A percentile compares a stretch with the other conserved stretches of the same genome.
Conservation (phyloP, 1,284 basidiomycete species). For the Fomitopsis pinicola region DNA sequence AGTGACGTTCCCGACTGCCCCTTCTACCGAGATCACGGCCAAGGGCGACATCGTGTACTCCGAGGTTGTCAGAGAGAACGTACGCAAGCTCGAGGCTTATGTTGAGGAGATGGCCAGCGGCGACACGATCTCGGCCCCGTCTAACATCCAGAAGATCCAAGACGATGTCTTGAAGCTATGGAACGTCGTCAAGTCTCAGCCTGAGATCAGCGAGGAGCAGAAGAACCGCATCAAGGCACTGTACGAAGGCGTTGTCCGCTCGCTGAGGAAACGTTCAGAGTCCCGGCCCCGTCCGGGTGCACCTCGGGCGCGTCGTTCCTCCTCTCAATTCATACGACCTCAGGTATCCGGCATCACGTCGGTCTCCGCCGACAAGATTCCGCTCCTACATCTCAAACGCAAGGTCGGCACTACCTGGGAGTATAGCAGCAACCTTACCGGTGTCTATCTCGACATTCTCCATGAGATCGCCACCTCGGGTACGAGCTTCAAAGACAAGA, state of each 20-base stretch:
- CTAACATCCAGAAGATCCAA: constrained; percentile 96
- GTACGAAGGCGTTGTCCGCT: constrained; percentile 92
- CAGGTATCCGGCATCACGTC: constrained; percentile 74
- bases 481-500: constrained; percentile 98
- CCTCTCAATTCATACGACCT: constrained; percentile 92
- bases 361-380: constrained; percentile 87
- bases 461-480: constrained; percentile 98
- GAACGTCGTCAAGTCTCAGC: constrained; percentile 96
- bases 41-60: constrained; percentile 95
- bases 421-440: constrained; percentile 94
- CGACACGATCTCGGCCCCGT: constrained; percentile 74
- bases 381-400: constrained; percentile 93
- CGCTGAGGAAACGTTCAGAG: constrained; percentile 67
- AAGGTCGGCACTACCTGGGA: constrained; percentile 97
- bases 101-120: constrained; percentile 98
- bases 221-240: constrained; percentile 97
- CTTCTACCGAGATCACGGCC: constrained; percentile 87
- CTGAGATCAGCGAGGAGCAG: constrained; percentile 94
- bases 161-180: constrained; percentile 95
- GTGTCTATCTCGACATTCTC: constrained; percentile 93
- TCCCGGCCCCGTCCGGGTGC: constrained; percentile 45
- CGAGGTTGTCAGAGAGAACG: constrained; percentile 92
- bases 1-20: constrained; percentile 98
- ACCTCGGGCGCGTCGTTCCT: constrained; percentile 77
- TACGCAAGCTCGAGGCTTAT: constrained; percentile 96